Percentiles rank a stretch among this genome's conserved stretches.
These are phyloP conservation scores for Acanthamoeba polyphaga DNA, from an alignment of 208 protist genomes.

Conservation along the genomic window DNA sequence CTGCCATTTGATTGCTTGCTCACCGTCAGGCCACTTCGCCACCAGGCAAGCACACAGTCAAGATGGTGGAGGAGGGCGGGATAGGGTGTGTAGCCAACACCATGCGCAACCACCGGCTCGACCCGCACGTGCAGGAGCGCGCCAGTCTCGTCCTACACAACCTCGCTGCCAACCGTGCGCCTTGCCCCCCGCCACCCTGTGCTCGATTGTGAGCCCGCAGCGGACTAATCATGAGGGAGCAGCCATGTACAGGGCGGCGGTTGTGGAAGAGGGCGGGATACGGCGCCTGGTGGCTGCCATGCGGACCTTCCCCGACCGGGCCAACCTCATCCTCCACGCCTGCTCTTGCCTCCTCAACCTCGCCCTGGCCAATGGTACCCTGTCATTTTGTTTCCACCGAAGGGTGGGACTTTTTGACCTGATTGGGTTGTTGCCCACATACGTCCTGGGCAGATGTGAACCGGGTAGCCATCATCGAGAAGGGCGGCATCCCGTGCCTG, in stretches of 20 bases:
- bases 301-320: neutral
- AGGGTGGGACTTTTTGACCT: too few species aligned
- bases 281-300: neutral
- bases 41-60: neutral
- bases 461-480: neutral
- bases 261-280: neutral
- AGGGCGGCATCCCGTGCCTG: neutral
- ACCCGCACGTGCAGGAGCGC: neutral
- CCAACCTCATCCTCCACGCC: conserved; percentile 1
- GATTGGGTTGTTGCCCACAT: too few species aligned
- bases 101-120: conserved; percentile 19
- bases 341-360: conserved; percentile 1
- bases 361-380: neutral
- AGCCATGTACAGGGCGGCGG: neutral
- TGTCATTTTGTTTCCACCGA: too few species aligned
- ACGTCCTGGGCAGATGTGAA: conserved; percentile 2
- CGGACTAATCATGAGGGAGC: neutral
- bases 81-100: neutral
- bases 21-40: too few species aligned
- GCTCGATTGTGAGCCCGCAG: too few species aligned
- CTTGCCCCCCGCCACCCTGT: too few species aligned
- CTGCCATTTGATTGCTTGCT: neutral
- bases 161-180: neutral
- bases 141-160: neutral
- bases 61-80: neutral